Evolutionary conservation across 129 eudicot species (phyloP), one percentile per base, ranked within the genome.

Genomic region (Chrysanthemum seticuspe): DNA sequence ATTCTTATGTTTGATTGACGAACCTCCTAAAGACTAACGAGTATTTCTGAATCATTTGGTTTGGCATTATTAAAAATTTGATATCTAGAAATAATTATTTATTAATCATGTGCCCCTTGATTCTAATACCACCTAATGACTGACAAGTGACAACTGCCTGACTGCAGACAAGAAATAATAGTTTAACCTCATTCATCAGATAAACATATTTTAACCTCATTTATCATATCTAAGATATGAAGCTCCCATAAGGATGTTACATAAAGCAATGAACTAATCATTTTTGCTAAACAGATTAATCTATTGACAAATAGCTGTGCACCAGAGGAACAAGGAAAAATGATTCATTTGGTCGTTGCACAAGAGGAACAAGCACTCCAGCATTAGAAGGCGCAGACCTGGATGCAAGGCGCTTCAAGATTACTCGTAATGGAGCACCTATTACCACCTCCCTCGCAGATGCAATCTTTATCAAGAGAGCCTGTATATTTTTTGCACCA

Each of bases 271-370:
- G 29, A 55, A 40, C 27, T 13, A 63, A 25, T 47, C 34, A 53
- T 1, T 76, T 7, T 21, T 19, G 27, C 58, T 51, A 67, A 73
- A 19, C 48, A 78, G 52, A 53, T 60, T 34, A 18, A 62, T 29
- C 23, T 59, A 68, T 5, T 67, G 58, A 15, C 11, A 77, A 53
- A 49, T 51, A 63, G 54, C 21, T 16, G 40, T 23, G 78, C 65
- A 94, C 98, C 97, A 82, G 92, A 40, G 97, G 96, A 78, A 87
- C 55, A 75, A 94, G 86, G 78, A 87, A 94, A 82, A 94, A 90
- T 27, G 97, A 87, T 75, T 94, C 98, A 36, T 85, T 87, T 54
- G 96, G 98, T 58, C 97, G 90, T 74, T 94, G 98, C 51, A 88
- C 97, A 54, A 94, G 86, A 62, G 98, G 84, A 64, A 94, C 84